Conservation (phyloP, 2,329 filamentous ascomycete genomes). For the Cryphonectria naterciae region DNA sequence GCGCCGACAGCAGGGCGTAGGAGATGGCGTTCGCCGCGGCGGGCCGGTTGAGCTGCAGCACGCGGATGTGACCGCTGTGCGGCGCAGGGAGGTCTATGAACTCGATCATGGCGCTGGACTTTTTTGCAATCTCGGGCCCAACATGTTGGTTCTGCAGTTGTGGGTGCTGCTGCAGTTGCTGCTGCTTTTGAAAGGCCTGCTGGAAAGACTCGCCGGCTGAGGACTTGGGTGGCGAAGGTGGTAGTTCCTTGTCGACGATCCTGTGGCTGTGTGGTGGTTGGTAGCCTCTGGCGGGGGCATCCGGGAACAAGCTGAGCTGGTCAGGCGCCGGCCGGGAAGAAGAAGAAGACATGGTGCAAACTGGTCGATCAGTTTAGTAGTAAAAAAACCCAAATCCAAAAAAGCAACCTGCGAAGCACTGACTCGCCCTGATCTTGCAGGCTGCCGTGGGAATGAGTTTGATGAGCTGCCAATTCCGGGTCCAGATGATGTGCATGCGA, state of each 20-base stretch:
- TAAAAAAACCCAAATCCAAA: background rate
- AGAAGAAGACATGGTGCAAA: background rate
- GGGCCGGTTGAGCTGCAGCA: conserved; percentile 86
- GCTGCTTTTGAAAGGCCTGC: conserved; percentile 13
- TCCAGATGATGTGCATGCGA: background rate
- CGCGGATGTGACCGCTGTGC: conserved; percentile 79
- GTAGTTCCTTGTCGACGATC: conserved; percentile 25
- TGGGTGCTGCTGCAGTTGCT: conserved; percentile 19
- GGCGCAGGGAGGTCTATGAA: conserved; percentile 77
- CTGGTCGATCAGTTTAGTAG: background rate
- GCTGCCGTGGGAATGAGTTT: conserved; percentile 5
- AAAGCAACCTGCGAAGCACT: background rate
- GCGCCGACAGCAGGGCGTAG: conserved; percentile 70
- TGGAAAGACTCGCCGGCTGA: conserved; percentile 23
- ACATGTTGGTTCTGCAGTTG: conserved; percentile 6
- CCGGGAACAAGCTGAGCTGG: background rate
- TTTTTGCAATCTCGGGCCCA: background rate
- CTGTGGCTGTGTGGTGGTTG: conserved; percentile 18
- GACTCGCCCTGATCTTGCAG: background rate
- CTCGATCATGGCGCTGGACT: conserved; percentile 58
- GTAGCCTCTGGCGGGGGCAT: background rate
- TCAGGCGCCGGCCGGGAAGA: background rate
- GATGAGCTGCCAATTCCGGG: background rate
- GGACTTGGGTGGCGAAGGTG: conserved; percentile 27
- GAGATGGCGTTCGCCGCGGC: conserved; percentile 90